Evolutionary conservation across 2,329 filamentous ascomycete genomes (phyloP).

Genomic region (Kalaharituber pfeilii): DNA sequence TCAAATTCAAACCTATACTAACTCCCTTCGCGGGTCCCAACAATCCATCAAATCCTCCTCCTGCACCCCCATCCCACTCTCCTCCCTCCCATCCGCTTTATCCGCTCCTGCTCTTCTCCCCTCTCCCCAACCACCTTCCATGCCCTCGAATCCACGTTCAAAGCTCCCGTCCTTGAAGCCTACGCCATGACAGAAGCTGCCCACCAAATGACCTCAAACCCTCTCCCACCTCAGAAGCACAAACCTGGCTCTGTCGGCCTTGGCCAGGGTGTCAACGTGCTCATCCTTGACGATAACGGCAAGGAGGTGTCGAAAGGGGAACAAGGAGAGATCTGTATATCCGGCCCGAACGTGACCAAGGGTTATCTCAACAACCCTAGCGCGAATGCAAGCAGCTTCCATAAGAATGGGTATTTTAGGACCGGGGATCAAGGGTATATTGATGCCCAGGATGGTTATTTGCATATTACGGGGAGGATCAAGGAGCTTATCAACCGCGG

Average conservation of each 20-base stretch:
- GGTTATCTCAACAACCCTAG: conserved; percentile 70
- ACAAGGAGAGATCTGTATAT: conserved; percentile 70
- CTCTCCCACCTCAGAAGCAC: conserved; percentile 45
- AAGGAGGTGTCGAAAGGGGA: conserved; percentile 45
- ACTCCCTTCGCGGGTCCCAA: conserved; percentile 34
- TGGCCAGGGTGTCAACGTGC: conserved; percentile 66
- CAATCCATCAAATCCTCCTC: conserved; percentile 77
- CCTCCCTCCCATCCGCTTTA: conserved; percentile 61
- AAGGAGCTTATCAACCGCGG: conserved; percentile 88
- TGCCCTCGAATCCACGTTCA: conserved; percentile 56
- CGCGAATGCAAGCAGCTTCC: conserved; percentile 60
- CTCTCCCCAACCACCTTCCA: conserved; percentile 67
- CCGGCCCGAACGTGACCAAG: conserved; percentile 64
- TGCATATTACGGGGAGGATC: conserved; percentile 77
- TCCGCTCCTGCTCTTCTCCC: conserved; percentile 71
- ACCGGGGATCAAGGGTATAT: conserved; percentile 75
- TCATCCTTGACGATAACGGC: conserved; percentile 54
- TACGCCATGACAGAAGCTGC: conserved; percentile 88
- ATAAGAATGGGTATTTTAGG: conserved; percentile 62
- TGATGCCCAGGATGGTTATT: conserved; percentile 45
- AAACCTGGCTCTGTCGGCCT: conserved; percentile 69
- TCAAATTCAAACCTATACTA: background rate
- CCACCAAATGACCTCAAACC: conserved; percentile 68
- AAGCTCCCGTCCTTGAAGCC: conserved; percentile 69
- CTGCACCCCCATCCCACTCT: conserved; percentile 52